Conservation (phyloP, 2,329 filamentous ascomycete genomes). For the Trichophyton verrucosum region DNA sequence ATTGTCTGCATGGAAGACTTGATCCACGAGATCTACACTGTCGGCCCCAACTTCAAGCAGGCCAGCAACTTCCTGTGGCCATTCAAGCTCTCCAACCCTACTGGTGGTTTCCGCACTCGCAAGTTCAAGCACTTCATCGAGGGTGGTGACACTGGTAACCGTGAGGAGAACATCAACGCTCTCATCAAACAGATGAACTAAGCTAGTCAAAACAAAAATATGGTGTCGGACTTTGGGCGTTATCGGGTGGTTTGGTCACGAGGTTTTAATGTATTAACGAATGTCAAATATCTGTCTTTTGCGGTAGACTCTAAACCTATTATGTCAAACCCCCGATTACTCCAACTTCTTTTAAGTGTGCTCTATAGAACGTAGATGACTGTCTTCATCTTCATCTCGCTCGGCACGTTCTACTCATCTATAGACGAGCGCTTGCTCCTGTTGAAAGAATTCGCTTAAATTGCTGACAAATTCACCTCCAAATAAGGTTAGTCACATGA, state of each 20-base stretch:
- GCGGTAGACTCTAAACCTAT: background rate
- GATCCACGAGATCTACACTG: conserved; percentile 97
- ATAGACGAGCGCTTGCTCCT: too few species aligned
- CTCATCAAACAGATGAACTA: conserved; percentile 99
- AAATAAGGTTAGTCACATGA: background rate
- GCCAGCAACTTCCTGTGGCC: conserved; percentile 99
- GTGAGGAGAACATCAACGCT: conserved; percentile 94
- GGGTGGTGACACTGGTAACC: conserved; percentile 97
- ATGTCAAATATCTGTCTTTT: background rate
- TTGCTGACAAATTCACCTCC: too few species aligned
- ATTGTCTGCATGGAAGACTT: conserved; percentile 99
- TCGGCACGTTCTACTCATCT: too few species aligned
- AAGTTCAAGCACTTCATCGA: conserved; percentile 99
- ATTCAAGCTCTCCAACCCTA: conserved; percentile 99
- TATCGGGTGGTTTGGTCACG: conserved; percentile 5
- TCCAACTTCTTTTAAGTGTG: background rate
- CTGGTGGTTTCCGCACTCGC: conserved; percentile 83
- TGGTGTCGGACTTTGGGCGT: background rate
- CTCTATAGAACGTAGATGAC: too few species aligned
- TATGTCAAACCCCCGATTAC: conserved; percentile 4
- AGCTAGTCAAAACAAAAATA: conserved; percentile 12
- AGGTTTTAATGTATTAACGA: conserved; percentile 7
- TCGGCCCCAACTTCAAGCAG: conserved; percentile 99
- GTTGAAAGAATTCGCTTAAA: too few species aligned
- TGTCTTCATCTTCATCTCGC: too few species aligned